phyloP scores from a whole-genome alignment of 2,329 filamentous ascomycete species.

The Nakataea oryzae region DNA sequence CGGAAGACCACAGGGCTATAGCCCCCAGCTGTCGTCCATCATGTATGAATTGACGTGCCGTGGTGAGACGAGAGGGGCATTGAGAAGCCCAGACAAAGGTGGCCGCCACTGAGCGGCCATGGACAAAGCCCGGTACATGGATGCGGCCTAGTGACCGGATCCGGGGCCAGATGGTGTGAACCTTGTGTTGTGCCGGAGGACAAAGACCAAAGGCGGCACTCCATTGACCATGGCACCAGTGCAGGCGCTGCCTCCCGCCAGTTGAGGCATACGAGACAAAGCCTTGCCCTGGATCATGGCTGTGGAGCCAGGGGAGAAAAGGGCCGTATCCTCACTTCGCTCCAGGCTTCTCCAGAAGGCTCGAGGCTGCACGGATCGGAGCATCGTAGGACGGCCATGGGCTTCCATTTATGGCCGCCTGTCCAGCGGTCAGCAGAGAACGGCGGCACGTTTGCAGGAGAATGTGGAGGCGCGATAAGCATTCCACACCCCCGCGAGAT shows the following conservation, averaged over 20 bases:
- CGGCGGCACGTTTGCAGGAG: too few species aligned
- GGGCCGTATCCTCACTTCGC: not conserved
- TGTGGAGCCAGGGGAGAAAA: not conserved
- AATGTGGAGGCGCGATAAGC: not conserved
- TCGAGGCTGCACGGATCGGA: not conserved
- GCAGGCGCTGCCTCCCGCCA: too few species aligned
- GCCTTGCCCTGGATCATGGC: not conserved
- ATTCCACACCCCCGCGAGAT: not conserved
- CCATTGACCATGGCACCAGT: not conserved
- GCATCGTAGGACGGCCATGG: not conserved
- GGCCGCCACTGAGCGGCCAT: not conserved
- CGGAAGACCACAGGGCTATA: not conserved
- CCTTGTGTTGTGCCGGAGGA: not conserved
- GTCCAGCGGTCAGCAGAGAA: not conserved
- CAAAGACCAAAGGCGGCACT: not conserved
- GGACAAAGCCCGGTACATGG: not conserved
- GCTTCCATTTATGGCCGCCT: not conserved
- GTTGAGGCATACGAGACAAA: not conserved
- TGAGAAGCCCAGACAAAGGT: not conserved
- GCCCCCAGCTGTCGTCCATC: not conserved
- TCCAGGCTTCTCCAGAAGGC: too few species aligned
- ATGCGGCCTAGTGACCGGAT: slow-evolving; percentile 1
- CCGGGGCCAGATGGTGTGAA: not conserved
- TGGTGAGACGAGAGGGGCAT: not conserved
- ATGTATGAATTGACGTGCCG: not conserved